Evolutionary conservation across 2,329 filamentous ascomycete species (phyloP).

Genomic region (Ascochyta koolunga): DNA sequence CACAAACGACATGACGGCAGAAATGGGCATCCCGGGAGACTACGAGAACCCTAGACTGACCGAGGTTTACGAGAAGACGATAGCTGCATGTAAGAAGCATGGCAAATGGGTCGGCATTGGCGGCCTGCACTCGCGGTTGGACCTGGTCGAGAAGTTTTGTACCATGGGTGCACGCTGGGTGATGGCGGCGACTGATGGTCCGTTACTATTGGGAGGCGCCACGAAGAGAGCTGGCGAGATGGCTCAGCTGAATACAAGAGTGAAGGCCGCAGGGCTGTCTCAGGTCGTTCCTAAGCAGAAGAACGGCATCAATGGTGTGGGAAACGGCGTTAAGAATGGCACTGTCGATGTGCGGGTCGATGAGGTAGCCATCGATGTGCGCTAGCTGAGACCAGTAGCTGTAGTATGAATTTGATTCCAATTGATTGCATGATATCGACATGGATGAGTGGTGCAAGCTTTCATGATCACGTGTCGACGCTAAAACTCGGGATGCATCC

Average conservation of each 20-base stretch:
- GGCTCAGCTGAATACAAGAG: constrained; percentile 13
- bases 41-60: constrained; percentile 41
- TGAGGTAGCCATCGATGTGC: too few relatives aligned
- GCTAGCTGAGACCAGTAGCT: too few relatives aligned
- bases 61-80: constrained; percentile 41
- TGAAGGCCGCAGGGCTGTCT: constrained; percentile 4
- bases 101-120: constrained; percentile 52
- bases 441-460: too few relatives aligned
- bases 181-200: constrained; percentile 46
- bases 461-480: too few relatives aligned
- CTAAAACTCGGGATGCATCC: too few relatives aligned
- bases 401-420: not conserved
- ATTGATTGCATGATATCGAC: too few relatives aligned
- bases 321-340: not conserved
- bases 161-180: constrained; percentile 49
- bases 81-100: constrained; percentile 46
- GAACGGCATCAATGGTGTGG: not conserved
- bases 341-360: too few relatives aligned
- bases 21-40: constrained; percentile 53
- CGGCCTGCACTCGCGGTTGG: constrained; percentile 50
- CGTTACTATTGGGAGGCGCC: constrained; percentile 47
- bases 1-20: constrained; percentile 53
- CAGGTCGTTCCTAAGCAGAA: not conserved
- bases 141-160: constrained; percentile 52
- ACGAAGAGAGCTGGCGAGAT: constrained; percentile 41